A percentile compares a stretch with the other conserved stretches of the same genome.
These are phyloP conservation scores for Xylariaceae sp. DNA, from an alignment of 2,329 filamentous ascomycete genomes.

Conservation along the genomic window DNA sequence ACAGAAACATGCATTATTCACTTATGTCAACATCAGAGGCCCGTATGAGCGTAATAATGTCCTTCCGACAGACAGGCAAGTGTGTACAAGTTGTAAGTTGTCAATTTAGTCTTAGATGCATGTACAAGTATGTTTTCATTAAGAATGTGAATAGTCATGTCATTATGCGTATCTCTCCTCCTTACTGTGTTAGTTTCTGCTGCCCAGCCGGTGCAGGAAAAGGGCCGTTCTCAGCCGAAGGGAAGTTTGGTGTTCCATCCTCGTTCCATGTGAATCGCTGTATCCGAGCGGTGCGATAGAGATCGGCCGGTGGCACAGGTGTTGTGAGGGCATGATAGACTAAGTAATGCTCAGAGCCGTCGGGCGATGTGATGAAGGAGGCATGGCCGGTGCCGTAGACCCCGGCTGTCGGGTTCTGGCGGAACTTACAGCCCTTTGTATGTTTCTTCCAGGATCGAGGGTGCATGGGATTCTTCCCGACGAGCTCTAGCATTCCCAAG, in stretches of 20 bases:
- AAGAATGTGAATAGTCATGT: neutral
- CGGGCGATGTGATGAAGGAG: constrained; percentile 33
- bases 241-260: constrained; percentile 33
- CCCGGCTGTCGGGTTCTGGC: constrained; percentile 32
- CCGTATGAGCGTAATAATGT: no score
- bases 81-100: neutral
- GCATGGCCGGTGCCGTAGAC: constrained; percentile 36
- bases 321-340: constrained; percentile 36
- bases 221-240: constrained; percentile 33
- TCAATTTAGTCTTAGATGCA: no score
- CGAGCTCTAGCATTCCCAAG: constrained; percentile 34
- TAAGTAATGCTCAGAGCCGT: constrained; percentile 32
- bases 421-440: constrained; percentile 33
- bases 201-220: constrained; percentile 33
- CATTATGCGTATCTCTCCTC: neutral
- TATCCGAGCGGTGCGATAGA: constrained; percentile 33
- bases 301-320: constrained; percentile 28
- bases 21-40: no score
- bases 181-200: constrained; percentile 17
- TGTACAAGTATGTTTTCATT: neutral
- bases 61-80: no score
- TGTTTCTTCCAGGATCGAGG: constrained; percentile 35
- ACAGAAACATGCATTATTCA: no score
- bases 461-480: constrained; percentile 35
- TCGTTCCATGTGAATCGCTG: constrained; percentile 35